Evolutionary conservation across 2,329 filamentous ascomycete genomes (phyloP), one percentile per base, ranked within the genome.

Genomic region (Lachnellula hyalina): DNA sequence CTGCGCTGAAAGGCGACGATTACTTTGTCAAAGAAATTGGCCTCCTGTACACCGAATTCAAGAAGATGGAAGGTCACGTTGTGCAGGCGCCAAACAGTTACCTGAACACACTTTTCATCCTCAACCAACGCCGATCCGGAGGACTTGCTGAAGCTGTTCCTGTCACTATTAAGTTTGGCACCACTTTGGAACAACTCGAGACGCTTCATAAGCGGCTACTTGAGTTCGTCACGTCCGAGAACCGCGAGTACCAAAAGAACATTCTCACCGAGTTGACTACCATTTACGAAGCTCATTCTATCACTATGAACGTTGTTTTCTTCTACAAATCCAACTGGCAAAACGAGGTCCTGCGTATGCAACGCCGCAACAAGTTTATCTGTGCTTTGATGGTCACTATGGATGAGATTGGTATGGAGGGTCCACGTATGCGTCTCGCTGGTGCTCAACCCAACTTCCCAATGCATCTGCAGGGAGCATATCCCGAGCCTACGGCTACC

Each of bases 261-360:
- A 91, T 96, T 54, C 81, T 96, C 38, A 95, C 90, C 0, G 91
- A 96, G 71, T 77, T 97, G 63, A 83, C 82, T 23, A 83, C 84
- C 8, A 85, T 97, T 50, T 84, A 86, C 23, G 86, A 96, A 64
- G 89, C 91, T 36, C 90, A 93, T 68, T 89, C 87, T 5, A 86
- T 96, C 67, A 91, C 85, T 4, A 80, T 96, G 67, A 96, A 96
- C 71, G 84, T 97, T 54, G 86, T 96, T 66, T 96, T 96, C 77
- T 96, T 96, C 77, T 96, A 96, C 80, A 96, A 96, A 72, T 90
- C 87, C 56, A 96, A 93, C 71, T 96, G 89, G 82, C 93, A 97
- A 70, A 96, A 96, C 68, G 93, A 97, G 69, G 78, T 95, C 45
- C 78, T 96, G 23, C 91, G 93, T 74, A 81, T 97, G 2, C 89